These are phyloP conservation scores for Solanum aculeatissimum DNA, from an alignment of 305 asterid species.

Conservation along the genomic window DNA sequence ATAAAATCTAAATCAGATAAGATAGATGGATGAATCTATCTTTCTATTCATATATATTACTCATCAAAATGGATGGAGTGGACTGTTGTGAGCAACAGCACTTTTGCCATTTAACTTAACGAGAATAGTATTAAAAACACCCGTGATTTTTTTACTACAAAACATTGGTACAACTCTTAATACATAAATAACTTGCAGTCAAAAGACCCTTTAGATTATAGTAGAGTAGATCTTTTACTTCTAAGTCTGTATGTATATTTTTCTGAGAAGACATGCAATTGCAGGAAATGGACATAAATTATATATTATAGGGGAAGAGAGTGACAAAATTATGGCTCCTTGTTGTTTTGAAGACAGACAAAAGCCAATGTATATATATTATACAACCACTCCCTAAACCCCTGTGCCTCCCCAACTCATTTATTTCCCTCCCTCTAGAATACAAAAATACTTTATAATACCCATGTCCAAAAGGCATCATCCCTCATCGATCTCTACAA, in stretches of 20 bases:
- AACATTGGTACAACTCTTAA: too few species aligned
- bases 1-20: too few species aligned
- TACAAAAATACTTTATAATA: constrained; percentile 7
- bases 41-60: too few species aligned
- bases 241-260: too few species aligned
- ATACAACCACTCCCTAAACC: constrained; percentile 31
- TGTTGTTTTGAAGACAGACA: constrained; percentile 8
- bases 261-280: not conserved
- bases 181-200: too few species aligned
- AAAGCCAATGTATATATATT: constrained; percentile 2
- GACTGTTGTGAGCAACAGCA: too few species aligned
- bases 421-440: constrained; percentile 4
- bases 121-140: too few species aligned
- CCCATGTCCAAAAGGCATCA: constrained; percentile 1
- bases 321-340: constrained; percentile 33
- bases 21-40: too few species aligned
- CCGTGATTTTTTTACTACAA: too few species aligned
- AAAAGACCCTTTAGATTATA: not conserved
- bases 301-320: constrained; percentile 21
- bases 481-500: constrained; percentile 29
- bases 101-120: too few species aligned
- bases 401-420: constrained; percentile 7
- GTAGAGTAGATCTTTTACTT: not conserved
- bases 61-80: too few species aligned
- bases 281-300: constrained; percentile 1